Evolutionary conservation across 805 yeast genomes (phyloP).

Genomic region (Yueomyces sp.): DNA sequence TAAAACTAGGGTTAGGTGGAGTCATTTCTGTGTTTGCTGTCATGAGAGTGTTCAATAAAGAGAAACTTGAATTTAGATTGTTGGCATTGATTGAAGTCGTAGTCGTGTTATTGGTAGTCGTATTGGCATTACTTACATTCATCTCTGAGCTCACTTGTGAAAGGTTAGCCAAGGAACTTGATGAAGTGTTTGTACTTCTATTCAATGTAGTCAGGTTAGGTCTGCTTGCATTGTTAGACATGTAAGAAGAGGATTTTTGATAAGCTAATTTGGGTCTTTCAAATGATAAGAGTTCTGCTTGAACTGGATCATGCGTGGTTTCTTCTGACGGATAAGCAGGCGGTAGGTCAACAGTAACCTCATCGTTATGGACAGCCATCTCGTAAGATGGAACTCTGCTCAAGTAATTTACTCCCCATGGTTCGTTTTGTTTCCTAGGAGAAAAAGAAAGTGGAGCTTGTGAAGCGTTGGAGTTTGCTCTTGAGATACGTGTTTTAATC

Average conservation of each 20-base stretch:
- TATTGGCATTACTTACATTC: too few relatives aligned
- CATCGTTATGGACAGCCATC: conserved; percentile 51
- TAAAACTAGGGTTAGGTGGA: too few relatives aligned
- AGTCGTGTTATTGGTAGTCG: too few relatives aligned
- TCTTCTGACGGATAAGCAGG: conserved; percentile 42
- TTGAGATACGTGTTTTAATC: conserved; percentile 27
- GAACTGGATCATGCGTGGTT: not conserved
- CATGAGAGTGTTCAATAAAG: too few relatives aligned
- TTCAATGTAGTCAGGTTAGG: conserved; percentile 8
- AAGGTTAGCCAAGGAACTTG: too few relatives aligned
- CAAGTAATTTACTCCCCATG: conserved; percentile 31
- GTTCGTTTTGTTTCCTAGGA: conserved; percentile 17
- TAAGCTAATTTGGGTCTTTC: conserved; percentile 19
- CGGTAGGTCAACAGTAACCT: conserved; percentile 41
- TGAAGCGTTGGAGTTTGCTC: conserved; percentile 38
- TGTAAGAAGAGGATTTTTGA: conserved; percentile 14
- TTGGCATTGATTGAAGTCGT: too few relatives aligned
- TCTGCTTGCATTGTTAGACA: conserved; percentile 4
- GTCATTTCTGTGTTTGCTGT: too few relatives aligned
- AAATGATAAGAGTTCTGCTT: not conserved
- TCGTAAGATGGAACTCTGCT: conserved; percentile 76
- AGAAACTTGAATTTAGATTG: too few relatives aligned
- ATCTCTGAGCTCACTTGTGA: too few relatives aligned
- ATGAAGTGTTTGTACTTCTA: conserved; percentile 10
- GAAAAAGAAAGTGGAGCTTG: conserved; percentile 7